phyloP scores from a whole-genome alignment of 2,329 filamentous ascomycete genomes.

The Venturia effusa region DNA sequence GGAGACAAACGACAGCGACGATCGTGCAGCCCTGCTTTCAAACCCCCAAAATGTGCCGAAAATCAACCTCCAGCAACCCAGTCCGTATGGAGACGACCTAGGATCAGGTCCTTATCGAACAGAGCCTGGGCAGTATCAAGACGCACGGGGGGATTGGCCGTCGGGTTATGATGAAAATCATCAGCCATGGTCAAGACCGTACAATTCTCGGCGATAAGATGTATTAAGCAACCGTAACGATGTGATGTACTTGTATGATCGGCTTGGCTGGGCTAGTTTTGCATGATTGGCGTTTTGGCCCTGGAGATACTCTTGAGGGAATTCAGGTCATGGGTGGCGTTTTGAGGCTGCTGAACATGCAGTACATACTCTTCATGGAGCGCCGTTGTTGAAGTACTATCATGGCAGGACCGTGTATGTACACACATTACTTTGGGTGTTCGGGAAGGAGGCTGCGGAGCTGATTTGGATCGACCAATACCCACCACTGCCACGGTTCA shows the following conservation, averaged over 20 bases:
- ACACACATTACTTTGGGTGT: background rate
- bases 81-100: background rate
- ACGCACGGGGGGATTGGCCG: background rate
- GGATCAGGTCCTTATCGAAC: background rate
- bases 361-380: background rate
- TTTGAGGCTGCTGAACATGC: background rate
- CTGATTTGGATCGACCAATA: background rate
- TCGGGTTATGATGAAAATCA: background rate
- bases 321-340: background rate
- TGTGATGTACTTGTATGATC: background rate
- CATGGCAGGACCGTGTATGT: background rate
- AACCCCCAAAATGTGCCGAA: slow-evolving; percentile 5
- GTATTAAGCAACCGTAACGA: background rate
- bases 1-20: slow-evolving; percentile 3
- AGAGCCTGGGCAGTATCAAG: background rate
- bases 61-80: slow-evolving; percentile 1
- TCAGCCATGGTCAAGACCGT: background rate
- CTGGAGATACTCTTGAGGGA: background rate
- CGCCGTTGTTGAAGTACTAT: background rate
- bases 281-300: background rate
- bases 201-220: background rate
- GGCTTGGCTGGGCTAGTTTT: background rate
- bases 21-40: slow-evolving; percentile 1
- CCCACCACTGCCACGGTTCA: background rate
- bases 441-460: background rate